phyloP scores from a whole-genome alignment of 208 protist species.

The Herpetomonas samuelpessoai region DNA sequence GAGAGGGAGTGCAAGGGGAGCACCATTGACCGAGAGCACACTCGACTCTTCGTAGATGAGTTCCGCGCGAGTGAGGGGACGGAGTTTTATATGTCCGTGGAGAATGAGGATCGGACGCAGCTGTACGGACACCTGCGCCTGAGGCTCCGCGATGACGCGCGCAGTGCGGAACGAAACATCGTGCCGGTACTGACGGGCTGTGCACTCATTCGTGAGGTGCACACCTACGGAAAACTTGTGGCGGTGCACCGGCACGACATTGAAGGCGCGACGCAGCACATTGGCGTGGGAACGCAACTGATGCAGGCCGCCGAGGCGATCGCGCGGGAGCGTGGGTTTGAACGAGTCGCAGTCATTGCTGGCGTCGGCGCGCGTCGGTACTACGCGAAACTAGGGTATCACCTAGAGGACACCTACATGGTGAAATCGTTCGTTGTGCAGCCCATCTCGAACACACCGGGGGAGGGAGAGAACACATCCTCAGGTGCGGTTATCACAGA shows the following conservation, averaged over 20 bases:
- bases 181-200: constrained; percentile 89
- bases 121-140: constrained; percentile 89
- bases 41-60: constrained; percentile 63
- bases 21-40: constrained; percentile 53
- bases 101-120: constrained; percentile 69
- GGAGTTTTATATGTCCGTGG: constrained; percentile 86
- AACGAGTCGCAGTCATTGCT: constrained; percentile 95
- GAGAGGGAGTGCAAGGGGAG: constrained; percentile 92
- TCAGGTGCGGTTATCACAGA: constrained; percentile 46
- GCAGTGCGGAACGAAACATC: constrained; percentile 33
- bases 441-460: not conserved
- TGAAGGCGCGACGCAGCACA: constrained; percentile 94
- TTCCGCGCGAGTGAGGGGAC: constrained; percentile 80
- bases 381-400: constrained; percentile 98
- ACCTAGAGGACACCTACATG: constrained; percentile 86
- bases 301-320: constrained; percentile 98
- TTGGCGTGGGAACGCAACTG: constrained; percentile 97
- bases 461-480: not conserved
- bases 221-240: constrained; percentile 94
- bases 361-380: constrained; percentile 98
- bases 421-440: constrained; percentile 53
- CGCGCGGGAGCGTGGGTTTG: constrained; percentile 85
- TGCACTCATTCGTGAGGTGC: constrained; percentile 98
- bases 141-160: constrained; percentile 74
- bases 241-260: constrained; percentile 75